Base-by-base conservation (phyloP, 192 early-diverging fungal species). In the Coemansia interrupta region DNA sequence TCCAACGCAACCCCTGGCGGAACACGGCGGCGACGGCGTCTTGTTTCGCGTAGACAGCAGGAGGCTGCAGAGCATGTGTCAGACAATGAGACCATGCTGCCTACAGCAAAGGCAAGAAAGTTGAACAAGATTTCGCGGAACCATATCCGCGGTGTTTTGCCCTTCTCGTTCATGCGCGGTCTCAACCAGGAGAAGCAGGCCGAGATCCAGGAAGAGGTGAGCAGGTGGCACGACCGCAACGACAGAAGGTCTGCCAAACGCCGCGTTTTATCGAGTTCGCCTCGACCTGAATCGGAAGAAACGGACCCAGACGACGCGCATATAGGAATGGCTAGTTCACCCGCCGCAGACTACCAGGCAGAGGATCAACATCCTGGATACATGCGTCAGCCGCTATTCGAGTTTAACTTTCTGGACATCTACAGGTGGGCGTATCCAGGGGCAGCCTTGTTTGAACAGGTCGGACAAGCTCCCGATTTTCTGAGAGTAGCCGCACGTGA, bases 141-240 rank as follows among this genome's bases (percentile, higher is more conserved):
- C 26, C 63, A 77, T 47, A 77, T 77, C 43, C 73, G 73, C 17
- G 73, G 68, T 11, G 54, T 77, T 4, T 45, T 77, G 41, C 73
- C 73, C 11, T 77, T 77, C 44, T 77, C 73, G 36, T 77, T 77
- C 62, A 70, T 77, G 56, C 64, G 68, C 15, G 73, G 70, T 18
- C 30, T 77, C 23, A 24, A 58, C 30, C 36, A 43, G 19, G 55
- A 60, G n/a, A 60, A 64, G 14, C 28, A 32, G n/a, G 19, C 22
- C 13, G 62, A 65, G 46, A 61, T 64, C 18, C 22, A 61, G 1
- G 67, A 62, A 24, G 61, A 70, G 12, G 51, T 56, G 15, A 43
- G 39, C 11, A 62, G 64, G 61, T 24, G 44, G 48, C 28, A 28
- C 32, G 23, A 48, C 22, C 22, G 45, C 20, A 47, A 47, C 1